Percentiles rank a stretch among this genome's conserved stretches.
These are phyloP conservation scores for Talaromyces marneffei DNA, from an alignment of 2,329 filamentous ascomycete species.

Conservation along the genomic window DNA sequence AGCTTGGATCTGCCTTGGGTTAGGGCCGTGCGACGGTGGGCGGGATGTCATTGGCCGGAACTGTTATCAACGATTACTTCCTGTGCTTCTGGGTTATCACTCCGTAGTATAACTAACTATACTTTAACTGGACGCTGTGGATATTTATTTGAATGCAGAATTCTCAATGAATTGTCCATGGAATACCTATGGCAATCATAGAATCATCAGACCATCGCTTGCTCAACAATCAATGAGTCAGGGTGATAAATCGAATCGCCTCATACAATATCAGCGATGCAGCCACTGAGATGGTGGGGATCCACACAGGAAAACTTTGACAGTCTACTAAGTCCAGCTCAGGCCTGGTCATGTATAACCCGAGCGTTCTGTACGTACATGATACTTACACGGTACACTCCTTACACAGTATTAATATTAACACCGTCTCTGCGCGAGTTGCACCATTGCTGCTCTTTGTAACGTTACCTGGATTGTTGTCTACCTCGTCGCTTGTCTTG, in stretches of 20 bases:
- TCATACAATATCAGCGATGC: background rate
- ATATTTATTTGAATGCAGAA: no score
- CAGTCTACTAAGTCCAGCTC: background rate
- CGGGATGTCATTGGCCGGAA: background rate
- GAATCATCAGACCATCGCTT: no score
- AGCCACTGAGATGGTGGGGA: background rate
- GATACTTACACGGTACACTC: no score
- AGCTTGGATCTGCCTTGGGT: slow-evolving; percentile 6
- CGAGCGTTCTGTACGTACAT: no score
- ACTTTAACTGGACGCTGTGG: no score
- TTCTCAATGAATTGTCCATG: no score
- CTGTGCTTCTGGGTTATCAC: no score
- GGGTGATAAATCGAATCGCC: background rate
- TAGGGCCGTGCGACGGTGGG: background rate
- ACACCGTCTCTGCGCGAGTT: no score
- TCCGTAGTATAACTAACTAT: no score
- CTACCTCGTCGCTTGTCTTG: no score
- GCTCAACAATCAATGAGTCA: background rate
- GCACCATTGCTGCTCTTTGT: background rate
- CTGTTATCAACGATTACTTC: background rate
- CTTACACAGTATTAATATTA: no score
- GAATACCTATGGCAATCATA: no score
- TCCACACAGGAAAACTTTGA: slow-evolving; percentile 2
- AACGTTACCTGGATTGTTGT: background rate
- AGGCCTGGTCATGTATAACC: background rate